Base-by-base conservation (phyloP, 1,284 basidiomycete species). In the Athelia psychrophila region DNA sequence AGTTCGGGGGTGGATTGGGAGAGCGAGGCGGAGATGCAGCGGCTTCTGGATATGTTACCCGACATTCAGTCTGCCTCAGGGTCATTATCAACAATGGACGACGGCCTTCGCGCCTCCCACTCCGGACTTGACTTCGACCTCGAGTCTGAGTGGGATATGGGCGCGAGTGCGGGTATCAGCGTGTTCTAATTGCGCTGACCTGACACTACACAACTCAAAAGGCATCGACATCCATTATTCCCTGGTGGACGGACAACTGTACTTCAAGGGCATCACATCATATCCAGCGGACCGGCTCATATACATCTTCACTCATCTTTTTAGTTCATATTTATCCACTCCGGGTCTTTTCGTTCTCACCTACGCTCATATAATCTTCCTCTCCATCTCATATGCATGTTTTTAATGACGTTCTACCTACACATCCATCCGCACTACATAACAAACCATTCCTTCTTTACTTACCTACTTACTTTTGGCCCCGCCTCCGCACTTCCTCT, bases 1-100 rank as follows among this genome's bases (percentile, higher is more conserved):
- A 56, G 46, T 30, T 51, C 54, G 23, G 53, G 60, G 38, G 60
- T 53, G 54, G 64, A 64, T 56, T 76, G 70, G 72, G 72, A 71
- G 55, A 67, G 59, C 51, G 80, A 80, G 62, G 69, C 72, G 59
- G 84, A 84, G 67, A 80, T 86, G 72, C 79, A 83, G 72, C 78
- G 73, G 65, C 72, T 86, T 51, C 64, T 86, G 64, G 80, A 78
- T 64, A 70, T 80, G 70, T 66, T 79, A 60, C 75, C 71, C 56
- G 60, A 58, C 58, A 66, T 63, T 49, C 64, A 69, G 52, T 65
- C 70, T 38, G 64, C 69, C 44, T 49, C 51, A 54, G 27, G 27
- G 27, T 30, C 27, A 5, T 30, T 30, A 30, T 30, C 27, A 13
- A 30, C 27, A 30, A 51, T 57, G 27, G 64, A 62, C 46, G 58